These are phyloP conservation scores for Rhodosporidiobolus sp. DNA, from an alignment of 768 basidiomycete genomes.

Conservation along the genomic window DNA sequence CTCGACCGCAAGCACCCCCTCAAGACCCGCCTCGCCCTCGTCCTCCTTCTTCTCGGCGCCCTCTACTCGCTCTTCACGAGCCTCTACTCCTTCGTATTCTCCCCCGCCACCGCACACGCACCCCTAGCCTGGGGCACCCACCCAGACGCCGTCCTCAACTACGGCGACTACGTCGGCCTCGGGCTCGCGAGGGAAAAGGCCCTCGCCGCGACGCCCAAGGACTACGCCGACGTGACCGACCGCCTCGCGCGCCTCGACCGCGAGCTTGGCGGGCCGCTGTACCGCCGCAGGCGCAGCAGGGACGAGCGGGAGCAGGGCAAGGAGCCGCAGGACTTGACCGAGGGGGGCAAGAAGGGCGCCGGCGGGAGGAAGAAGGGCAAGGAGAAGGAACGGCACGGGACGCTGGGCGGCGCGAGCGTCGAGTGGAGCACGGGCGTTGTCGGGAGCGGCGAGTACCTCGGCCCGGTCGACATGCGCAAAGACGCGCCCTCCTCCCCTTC, in stretches of 20 bases:
- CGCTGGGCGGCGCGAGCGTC: slow-evolving; percentile 19
- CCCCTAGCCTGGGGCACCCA: slow-evolving; percentile 9
- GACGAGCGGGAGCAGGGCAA: neutral
- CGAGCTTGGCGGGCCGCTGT: neutral
- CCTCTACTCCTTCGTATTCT: neutral
- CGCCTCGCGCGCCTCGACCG: neutral
- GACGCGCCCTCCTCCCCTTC: neutral
- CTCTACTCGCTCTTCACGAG: neutral
- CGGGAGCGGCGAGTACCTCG: slow-evolving; percentile 18
- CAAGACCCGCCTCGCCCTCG: neutral
- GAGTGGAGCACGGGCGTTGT: slow-evolving; percentile 33
- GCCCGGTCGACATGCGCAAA: slow-evolving; percentile 24
- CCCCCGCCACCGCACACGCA: neutral
- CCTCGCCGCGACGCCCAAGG: neutral
- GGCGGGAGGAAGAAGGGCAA: neutral
- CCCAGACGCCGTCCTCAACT: slow-evolving; percentile 10
- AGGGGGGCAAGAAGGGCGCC: neutral
- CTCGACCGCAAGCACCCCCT: neutral
- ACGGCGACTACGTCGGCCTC: slow-evolving; percentile 18
- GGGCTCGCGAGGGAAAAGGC: slow-evolving; percentile 4
- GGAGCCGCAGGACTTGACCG: neutral
- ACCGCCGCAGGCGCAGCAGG: neutral
- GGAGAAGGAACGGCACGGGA: slow-evolving; percentile 17
- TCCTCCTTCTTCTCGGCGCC: neutral
- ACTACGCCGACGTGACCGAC: slow-evolving; percentile 9